phyloP scores from a whole-genome alignment of 2,329 filamentous ascomycete genomes.

The Cytospora mali region DNA sequence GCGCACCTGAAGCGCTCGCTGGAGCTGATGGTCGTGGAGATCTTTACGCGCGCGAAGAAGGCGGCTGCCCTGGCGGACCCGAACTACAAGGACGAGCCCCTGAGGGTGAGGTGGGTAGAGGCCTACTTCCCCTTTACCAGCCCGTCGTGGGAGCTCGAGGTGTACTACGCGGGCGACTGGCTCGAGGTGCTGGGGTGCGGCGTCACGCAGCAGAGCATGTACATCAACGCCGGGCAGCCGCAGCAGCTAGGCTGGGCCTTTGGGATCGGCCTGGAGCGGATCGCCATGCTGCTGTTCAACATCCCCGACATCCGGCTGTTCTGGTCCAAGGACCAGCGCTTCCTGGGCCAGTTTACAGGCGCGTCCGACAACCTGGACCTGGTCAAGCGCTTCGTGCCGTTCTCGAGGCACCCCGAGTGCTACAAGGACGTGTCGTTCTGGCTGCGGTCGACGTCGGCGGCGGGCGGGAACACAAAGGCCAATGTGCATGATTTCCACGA shows the following conservation, averaged over 20 bases:
- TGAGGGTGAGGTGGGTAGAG: constrained; percentile 91
- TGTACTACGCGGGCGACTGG: constrained; percentile 94
- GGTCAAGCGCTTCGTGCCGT: constrained; percentile 73
- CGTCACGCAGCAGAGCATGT: constrained; percentile 80
- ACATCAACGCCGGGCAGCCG: constrained; percentile 75
- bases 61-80: constrained; percentile 60
- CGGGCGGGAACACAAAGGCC: constrained; percentile 47
- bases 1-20: constrained; percentile 86
- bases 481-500: constrained; percentile 71
- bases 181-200: constrained; percentile 94
- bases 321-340: constrained; percentile 85
- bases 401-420: constrained; percentile 88
- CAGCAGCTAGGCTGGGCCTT: constrained; percentile 90
- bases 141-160: constrained; percentile 93
- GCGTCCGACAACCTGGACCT: constrained; percentile 53
- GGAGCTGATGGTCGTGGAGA: constrained; percentile 85
- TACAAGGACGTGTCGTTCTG: constrained; percentile 95
- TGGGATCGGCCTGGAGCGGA: constrained; percentile 88
- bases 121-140: constrained; percentile 98
- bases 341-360: constrained; percentile 80
- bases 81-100: constrained; percentile 64
- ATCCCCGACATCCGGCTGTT: constrained; percentile 97
- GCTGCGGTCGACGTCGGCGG: constrained; percentile 59
- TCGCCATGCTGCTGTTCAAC: constrained; percentile 95
- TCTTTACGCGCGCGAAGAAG: constrained; percentile 77